Base-by-base conservation (phyloP, 352 stramenopile species). In the Phytophthora constricta region DNA sequence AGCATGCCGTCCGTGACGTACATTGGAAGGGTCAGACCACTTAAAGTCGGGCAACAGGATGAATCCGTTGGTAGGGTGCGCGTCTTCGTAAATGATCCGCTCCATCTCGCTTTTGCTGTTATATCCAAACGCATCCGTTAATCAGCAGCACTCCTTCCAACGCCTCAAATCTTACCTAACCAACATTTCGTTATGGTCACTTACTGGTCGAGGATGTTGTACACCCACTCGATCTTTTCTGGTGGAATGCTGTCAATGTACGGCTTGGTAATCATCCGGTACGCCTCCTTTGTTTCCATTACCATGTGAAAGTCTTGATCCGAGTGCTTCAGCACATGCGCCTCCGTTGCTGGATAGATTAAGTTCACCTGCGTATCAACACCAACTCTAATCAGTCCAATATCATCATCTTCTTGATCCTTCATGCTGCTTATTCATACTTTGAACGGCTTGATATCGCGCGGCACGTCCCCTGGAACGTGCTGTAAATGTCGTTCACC, bases 171-270 rank as follows among this genome's bases (percentile, higher is more conserved):
- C 25, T 16, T 17, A 28, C 10, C 28, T 25, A 28, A 28, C 39
- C 26, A 20, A 58, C 11, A 22, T 16, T 25, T 1, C 19, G 16
- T 5, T 14, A n/a, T 23, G 16, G 3, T 2, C 16, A 79, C 87
- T 77, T 82, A 96, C 89, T 92, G 79, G 5, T 94, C 84, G 37
- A 96, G 65, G 59, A 96, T 96, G 56, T 96, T 96, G 78, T 93
- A 93, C 47, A 96, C 80, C 89, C 89, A 96, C 47, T 94, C 85
- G 58, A 96, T 79, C 47, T 90, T 94, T 34, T 90, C 82, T 20
- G 54, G 37, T 0, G 86, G 89, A 51, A 94, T 78, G 55, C 68
- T 94, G 27, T 91, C 79, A 23, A 96, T 96, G 65, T 79, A 93
- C 46, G 84, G 79, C 60, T 72, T 70, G 17, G 87, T 96, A 27